phyloP scores from a whole-genome alignment of 805 yeast genomes.

The Candida andamanensis region DNA sequence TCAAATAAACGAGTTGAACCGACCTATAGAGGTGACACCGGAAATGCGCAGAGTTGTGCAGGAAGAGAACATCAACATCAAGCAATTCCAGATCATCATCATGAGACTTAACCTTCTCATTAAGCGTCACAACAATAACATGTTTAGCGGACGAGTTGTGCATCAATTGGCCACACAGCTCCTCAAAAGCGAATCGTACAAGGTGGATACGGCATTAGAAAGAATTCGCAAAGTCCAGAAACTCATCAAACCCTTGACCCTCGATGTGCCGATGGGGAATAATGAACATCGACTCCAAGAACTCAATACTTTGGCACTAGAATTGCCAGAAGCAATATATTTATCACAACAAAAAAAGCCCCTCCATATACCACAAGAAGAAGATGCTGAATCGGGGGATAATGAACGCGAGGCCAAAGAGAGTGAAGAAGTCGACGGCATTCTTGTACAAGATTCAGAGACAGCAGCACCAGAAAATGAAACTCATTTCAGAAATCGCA shows the following conservation, averaged over 20 bases:
- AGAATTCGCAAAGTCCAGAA: conserved; percentile 17
- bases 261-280: conserved; percentile 14
- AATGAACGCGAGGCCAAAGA: too few relatives aligned
- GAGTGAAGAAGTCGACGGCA: conserved; percentile 3
- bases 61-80: conserved; percentile 6
- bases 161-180: conserved; percentile 35
- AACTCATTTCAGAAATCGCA: conserved; percentile 6
- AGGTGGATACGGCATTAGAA: conserved; percentile 23
- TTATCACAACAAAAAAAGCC: conserved; percentile 8
- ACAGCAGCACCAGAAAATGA: conserved; percentile 3
- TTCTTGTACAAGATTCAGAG: conserved; percentile 9
- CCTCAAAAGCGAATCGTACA: conserved; percentile 25
- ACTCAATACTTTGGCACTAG: conserved; percentile 20
- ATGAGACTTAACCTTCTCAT: conserved; percentile 10
- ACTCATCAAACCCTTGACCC: conserved; percentile 22
- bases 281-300: conserved; percentile 10
- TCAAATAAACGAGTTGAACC: conserved; percentile 23
- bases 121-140: conserved; percentile 22
- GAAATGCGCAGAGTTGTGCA: conserved; percentile 12
- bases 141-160: conserved; percentile 25
- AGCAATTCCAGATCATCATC: conserved; percentile 9
- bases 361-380: background rate
- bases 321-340: conserved; percentile 31
- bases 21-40: conserved; percentile 21
- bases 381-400: background rate